Evolutionary conservation across 2,329 filamentous ascomycete species (phyloP).

Genomic region (Fusarium falciforme): DNA sequence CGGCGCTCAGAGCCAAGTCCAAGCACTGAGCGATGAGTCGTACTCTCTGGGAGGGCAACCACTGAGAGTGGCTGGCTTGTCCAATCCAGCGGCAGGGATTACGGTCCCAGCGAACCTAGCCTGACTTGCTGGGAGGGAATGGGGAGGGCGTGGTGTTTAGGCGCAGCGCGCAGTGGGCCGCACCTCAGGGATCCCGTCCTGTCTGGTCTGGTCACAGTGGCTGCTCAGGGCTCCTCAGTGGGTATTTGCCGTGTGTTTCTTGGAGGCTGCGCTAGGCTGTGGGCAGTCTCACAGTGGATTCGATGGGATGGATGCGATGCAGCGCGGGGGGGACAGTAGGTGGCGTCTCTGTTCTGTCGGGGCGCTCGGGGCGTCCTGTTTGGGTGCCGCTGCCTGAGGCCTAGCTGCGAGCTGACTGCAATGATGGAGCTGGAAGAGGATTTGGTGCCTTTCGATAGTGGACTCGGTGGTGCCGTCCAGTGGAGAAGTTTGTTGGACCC

Average conservation of each 20-base stretch:
- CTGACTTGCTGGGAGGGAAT: slow-evolving; percentile 33
- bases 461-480: slow-evolving; percentile 35
- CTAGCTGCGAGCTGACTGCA: slow-evolving; percentile 14
- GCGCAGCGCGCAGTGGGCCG: slow-evolving; percentile 33
- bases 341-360: slow-evolving; percentile 29
- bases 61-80: slow-evolving; percentile 28
- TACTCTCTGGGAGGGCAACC: slow-evolving; percentile 21
- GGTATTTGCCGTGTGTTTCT: slow-evolving; percentile 24
- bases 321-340: slow-evolving; percentile 3
- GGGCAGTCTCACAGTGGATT: slow-evolving; percentile 5
- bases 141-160: slow-evolving; percentile 8
- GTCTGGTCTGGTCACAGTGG: slow-evolving; percentile 17
- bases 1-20: slow-evolving; percentile 23
- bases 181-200: slow-evolving; percentile 35
- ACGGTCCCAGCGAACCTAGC: slow-evolving; percentile 35
- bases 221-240: slow-evolving; percentile 29
- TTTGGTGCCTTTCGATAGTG: slow-evolving; percentile 20
- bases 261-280: slow-evolving; percentile 15
- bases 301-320: not conserved
- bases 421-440: slow-evolving; percentile 18
- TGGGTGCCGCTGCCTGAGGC: slow-evolving; percentile 14
- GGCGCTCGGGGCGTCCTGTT: slow-evolving; percentile 21
- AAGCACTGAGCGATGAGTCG: slow-evolving; percentile 36
- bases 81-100: slow-evolving; percentile 36
- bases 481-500: slow-evolving; percentile 36